Percentiles rank a stretch among this genome's conserved stretches.
Evolutionary conservation across 441 rosid species (phyloP).

Genomic region (Omphalea diandra): DNA sequence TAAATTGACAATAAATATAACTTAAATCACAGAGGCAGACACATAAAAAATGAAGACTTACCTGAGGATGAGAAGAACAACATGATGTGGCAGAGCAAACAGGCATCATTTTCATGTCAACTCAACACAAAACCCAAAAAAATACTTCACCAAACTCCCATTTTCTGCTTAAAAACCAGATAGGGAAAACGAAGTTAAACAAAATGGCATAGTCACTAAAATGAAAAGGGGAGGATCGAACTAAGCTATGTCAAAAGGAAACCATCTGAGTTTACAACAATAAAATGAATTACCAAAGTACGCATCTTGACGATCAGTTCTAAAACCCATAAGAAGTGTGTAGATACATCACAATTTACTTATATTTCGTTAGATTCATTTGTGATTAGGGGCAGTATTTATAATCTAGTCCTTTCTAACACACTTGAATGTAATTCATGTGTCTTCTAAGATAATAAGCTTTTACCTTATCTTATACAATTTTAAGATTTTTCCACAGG

Average conservation of each 20-base stretch:
- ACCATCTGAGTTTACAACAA: background rate
- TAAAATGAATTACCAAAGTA: background rate
- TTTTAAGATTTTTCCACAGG: no score
- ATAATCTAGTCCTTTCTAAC: no score
- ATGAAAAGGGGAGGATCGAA: background rate
- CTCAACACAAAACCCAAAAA: slow-evolving; percentile 28
- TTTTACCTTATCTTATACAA: no score
- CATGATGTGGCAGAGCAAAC: slow-evolving; percentile 68
- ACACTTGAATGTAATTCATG: no score
- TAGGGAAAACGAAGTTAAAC: slow-evolving; percentile 10
- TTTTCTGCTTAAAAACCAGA: slow-evolving; percentile 34
- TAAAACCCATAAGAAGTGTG: background rate
- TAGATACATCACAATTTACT: no score
- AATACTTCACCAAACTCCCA: slow-evolving; percentile 40
- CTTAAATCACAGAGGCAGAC: no score
- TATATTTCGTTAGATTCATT: no score
- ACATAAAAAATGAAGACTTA: slow-evolving; percentile 33
- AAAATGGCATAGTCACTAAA: background rate
- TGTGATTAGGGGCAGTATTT: no score
- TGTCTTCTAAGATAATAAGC: no score
- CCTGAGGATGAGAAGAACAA: slow-evolving; percentile 71
- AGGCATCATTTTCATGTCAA: slow-evolving; percentile 52
- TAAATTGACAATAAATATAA: no score
- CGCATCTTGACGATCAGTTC: background rate
- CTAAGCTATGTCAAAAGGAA: background rate